These are phyloP conservation scores for Quercus cerris DNA, from an alignment of 306 rosid species.

Conservation along the genomic window DNA sequence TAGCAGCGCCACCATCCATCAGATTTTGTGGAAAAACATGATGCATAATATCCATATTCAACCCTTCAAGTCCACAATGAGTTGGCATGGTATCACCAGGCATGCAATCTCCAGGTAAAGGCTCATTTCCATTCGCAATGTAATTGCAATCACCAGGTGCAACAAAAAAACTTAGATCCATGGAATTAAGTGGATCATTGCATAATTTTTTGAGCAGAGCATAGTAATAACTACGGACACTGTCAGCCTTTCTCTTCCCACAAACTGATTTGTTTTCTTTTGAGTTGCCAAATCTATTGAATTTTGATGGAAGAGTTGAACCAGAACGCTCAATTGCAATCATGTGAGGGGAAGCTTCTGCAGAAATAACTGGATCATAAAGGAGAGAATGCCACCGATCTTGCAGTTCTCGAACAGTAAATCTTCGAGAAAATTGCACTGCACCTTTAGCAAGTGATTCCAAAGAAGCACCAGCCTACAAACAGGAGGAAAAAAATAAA, in stretches of 20 bases:
- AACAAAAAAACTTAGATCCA: slow-evolving; percentile 61
- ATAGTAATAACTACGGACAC: slow-evolving; percentile 64
- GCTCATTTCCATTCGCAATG: slow-evolving; percentile 35
- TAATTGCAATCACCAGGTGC: slow-evolving; percentile 41
- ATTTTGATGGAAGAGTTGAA: slow-evolving; percentile 42
- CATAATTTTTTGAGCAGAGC: slow-evolving; percentile 70
- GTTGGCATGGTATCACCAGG: slow-evolving; percentile 40
- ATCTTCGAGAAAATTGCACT: slow-evolving; percentile 81
- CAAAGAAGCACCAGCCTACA: slow-evolving; percentile 94
- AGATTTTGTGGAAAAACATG: slow-evolving; percentile 43
- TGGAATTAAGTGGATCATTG: slow-evolving; percentile 41
- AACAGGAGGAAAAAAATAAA: slow-evolving; percentile 1
- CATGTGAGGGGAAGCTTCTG: slow-evolving; percentile 58
- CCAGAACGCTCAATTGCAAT: slow-evolving; percentile 44
- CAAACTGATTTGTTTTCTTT: slow-evolving; percentile 48
- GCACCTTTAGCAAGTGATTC: slow-evolving; percentile 99
- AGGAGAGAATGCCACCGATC: slow-evolving; percentile 87
- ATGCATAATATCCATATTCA: slow-evolving; percentile 40
- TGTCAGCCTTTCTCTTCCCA: slow-evolving; percentile 63
- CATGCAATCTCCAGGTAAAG: slow-evolving; percentile 42
- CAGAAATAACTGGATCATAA: slow-evolving; percentile 63
- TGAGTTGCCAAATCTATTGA: slow-evolving; percentile 37
- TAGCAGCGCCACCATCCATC: slow-evolving; percentile 35
- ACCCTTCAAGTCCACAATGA: slow-evolving; percentile 44
- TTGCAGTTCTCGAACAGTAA: slow-evolving; percentile 62